Evolutionary conservation across 495 filamentous ascomycete species (phyloP).

Genomic region (Cryomyces minteri): DNA sequence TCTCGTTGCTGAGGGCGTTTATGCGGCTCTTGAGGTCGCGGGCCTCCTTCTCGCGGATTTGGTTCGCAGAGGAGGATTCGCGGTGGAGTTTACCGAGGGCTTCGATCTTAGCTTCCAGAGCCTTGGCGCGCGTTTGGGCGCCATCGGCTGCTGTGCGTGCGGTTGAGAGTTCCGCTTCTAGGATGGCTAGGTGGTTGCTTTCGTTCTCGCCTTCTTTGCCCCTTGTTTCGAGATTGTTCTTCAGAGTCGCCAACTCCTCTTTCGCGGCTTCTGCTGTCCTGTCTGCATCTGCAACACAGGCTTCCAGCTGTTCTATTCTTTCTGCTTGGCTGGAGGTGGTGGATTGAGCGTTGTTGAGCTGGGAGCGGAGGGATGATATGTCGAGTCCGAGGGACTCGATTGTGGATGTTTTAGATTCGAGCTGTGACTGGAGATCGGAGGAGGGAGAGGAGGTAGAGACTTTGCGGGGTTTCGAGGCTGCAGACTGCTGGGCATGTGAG

Average conservation of each 20-base stretch:
- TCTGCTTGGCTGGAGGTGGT: constrained; percentile 36
- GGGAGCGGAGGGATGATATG: constrained; percentile 66
- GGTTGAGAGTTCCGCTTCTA: constrained; percentile 46
- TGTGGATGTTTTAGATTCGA: constrained; percentile 62
- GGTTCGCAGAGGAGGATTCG: constrained; percentile 58
- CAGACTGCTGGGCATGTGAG: constrained; percentile 41
- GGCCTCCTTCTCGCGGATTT: constrained; percentile 50
- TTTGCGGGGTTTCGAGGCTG: constrained; percentile 37
- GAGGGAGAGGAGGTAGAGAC: constrained; percentile 25
- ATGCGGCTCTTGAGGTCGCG: constrained; percentile 41
- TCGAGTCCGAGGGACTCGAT: constrained; percentile 86
- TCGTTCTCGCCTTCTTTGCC: constrained; percentile 67
- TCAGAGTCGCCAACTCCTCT: constrained; percentile 52
- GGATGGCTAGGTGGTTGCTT: constrained; percentile 54
- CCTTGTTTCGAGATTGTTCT: constrained; percentile 57
- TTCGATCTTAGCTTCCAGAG: constrained; percentile 67
- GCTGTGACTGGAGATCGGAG: constrained; percentile 50
- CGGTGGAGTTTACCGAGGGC: constrained; percentile 69
- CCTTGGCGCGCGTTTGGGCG: constrained; percentile 50
- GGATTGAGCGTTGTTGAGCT: constrained; percentile 34
- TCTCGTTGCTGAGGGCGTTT: constrained; percentile 54
- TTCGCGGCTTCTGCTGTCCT: constrained; percentile 37
- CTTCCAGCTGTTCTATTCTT: constrained; percentile 56
- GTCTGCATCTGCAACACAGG: constrained; percentile 52
- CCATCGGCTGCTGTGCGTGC: constrained; percentile 42